Evolutionary conservation across 768 basidiomycete species (phyloP), one percentile per base, ranked within the genome.

Genomic region (Tulasnella sp.): DNA sequence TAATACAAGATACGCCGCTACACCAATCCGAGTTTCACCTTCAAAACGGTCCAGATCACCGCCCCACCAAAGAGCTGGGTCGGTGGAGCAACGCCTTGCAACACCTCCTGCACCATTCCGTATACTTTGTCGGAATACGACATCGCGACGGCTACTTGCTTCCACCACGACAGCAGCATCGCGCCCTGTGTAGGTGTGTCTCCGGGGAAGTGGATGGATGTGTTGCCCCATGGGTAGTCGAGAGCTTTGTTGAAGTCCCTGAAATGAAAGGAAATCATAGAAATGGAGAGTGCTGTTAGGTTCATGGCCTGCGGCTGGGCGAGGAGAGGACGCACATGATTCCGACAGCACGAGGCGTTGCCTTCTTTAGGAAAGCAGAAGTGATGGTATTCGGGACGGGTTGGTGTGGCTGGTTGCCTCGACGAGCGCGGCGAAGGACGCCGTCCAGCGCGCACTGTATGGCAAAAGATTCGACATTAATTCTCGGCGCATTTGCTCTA

Each of bases 221-320:
- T 69, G 64, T 69, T 69, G 16, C 64, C 64, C 64, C 64, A 69
- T 11, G 64, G 64, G 28, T 69, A 69, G 64, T 69, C 64, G 64
- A 69, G 64, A 6, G 64, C 64, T 69, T 69, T 69, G 64, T 69
- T 69, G 64, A 69, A 69, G 34, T 69, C 64, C 64, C 64, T 69
- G n/a, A 54, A n/a, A 6, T 34, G 64, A 31, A 16, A 14, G 14
- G 5, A n/a, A 7, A n/a, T 4, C 5, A 54, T 6, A 54, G 1
- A n/a, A 54, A n/a, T 7, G 54, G 54, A 20, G 48, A 50, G 48
- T 50, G 48, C 48, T n/a, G 54, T 54, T 54, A 54, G 54, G 3
- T 54, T 54, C 22, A 54, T 9, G 24, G n/a, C 24, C 54, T 12
- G 5, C 11, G 64, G 18, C 8, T 9, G 64, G 28, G 6, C 9